These are phyloP conservation scores for Pseudogymnoascus sp. DNA, from an alignment of 2,329 filamentous ascomycete genomes.

Conservation along the genomic window DNA sequence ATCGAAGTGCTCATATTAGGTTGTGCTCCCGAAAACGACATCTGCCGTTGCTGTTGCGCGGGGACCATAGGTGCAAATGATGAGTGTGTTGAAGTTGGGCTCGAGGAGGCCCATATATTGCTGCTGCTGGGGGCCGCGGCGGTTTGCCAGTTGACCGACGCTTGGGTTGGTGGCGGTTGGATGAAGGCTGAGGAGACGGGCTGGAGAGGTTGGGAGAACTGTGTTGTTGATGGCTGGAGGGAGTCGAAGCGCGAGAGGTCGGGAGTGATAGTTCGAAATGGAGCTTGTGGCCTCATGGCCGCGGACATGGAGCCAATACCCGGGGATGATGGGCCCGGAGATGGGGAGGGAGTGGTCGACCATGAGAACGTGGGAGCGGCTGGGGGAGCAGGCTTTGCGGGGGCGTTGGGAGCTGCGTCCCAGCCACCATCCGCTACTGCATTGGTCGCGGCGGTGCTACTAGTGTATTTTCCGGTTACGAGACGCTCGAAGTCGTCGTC, in stretches of 20 bases:
- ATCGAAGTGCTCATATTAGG: slow-evolving; percentile 38
- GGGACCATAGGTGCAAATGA: slow-evolving; percentile 13
- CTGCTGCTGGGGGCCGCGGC: slow-evolving; percentile 17
- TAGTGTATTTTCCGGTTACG: slow-evolving; percentile 64
- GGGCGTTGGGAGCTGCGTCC: slow-evolving; percentile 37
- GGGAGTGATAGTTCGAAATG: slow-evolving; percentile 52
- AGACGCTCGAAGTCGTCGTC: slow-evolving; percentile 80
- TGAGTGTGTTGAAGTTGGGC: slow-evolving; percentile 22
- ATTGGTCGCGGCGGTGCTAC: slow-evolving; percentile 30
- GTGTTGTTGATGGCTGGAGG: slow-evolving; percentile 52
- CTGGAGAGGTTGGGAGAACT: slow-evolving; percentile 51
- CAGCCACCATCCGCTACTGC: slow-evolving; percentile 40
- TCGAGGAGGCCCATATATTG: slow-evolving; percentile 21
- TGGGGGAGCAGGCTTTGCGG: slow-evolving; percentile 33
- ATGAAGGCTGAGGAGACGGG: slow-evolving; percentile 33
- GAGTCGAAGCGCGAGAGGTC: slow-evolving; percentile 49
- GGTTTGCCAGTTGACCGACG: slow-evolving; percentile 9
- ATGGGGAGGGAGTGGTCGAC: slow-evolving; percentile 48
- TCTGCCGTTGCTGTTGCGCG: slow-evolving; percentile 18
- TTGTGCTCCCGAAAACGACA: slow-evolving; percentile 22
- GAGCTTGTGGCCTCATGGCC: slow-evolving; percentile 31
- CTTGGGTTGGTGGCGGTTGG: slow-evolving; percentile 1
- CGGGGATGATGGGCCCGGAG: slow-evolving; percentile 13
- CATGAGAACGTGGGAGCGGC: slow-evolving; percentile 52
- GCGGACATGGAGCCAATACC: slow-evolving; percentile 16